Conservation (phyloP, 2,329 filamentous ascomycete species). For the Alternaria solani region DNA sequence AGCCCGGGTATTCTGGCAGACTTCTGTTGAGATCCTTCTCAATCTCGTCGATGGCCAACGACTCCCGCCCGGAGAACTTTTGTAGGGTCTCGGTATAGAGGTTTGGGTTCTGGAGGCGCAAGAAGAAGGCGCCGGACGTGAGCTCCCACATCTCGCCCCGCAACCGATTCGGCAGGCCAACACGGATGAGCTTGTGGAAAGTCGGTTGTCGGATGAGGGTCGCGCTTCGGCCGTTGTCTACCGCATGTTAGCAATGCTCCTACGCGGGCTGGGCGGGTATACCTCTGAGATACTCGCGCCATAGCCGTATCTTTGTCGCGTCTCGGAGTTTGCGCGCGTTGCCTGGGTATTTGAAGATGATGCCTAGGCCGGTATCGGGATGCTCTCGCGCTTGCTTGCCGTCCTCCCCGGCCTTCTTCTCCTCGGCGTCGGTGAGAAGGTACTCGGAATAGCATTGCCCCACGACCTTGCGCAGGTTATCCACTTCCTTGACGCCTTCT, state of each 20-base stretch:
- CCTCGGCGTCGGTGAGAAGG: constrained; percentile 58
- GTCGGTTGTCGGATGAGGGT: constrained; percentile 94
- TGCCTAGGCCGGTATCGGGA: constrained; percentile 92
- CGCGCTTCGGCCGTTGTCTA: constrained; percentile 89
- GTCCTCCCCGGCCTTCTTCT: constrained; percentile 47
- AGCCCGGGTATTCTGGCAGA: constrained; percentile 95
- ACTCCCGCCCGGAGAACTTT: constrained; percentile 85
- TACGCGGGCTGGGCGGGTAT: constrained; percentile 36
- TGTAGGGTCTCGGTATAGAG: constrained; percentile 83
- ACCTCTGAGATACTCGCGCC: constrained; percentile 88
- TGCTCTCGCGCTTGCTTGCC: constrained; percentile 62
- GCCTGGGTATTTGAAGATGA: constrained; percentile 92
- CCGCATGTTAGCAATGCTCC: constrained; percentile 20
- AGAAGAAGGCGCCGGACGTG: constrained; percentile 87
- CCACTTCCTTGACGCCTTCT: constrained; percentile 86
- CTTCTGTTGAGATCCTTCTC: constrained; percentile 98
- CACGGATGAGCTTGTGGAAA: constrained; percentile 95
- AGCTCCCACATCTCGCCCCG: constrained; percentile 97
- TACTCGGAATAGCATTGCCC: constrained; percentile 82
- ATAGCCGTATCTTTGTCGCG: constrained; percentile 94
- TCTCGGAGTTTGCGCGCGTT: constrained; percentile 94
- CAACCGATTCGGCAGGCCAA: constrained; percentile 91
- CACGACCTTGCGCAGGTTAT: constrained; percentile 81
- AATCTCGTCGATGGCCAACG: constrained; percentile 96
- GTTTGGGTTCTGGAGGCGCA: constrained; percentile 84